Evolutionary conservation across 805 yeast species (phyloP), one percentile per base, ranked within the genome.

Genomic region (Clavispora carvajalis): DNA sequence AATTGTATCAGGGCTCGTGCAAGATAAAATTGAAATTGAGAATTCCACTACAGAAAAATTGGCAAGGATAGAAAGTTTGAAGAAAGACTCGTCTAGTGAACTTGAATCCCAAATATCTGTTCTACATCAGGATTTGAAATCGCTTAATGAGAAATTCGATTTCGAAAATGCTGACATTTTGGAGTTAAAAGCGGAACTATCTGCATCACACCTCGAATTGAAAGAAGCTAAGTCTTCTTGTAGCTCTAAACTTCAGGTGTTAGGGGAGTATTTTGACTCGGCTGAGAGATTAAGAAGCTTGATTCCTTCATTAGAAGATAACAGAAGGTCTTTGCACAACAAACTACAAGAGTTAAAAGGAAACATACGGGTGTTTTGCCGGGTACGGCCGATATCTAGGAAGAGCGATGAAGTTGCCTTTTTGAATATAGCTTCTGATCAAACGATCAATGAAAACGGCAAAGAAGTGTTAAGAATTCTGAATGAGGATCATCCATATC

Each of bases 301-400:
- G 23, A 57, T 81, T 8, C 55, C 71, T 0, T 57, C 60, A 16
- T 79, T 76, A 44, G 91, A 85, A 49, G 59, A 67, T 0, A 54
- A 66, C 26, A 68, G 96, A 45, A 66, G 96, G 8, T 53, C 62
- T 11, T 58, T 85, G 1, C 96, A 88, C 54, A 81, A 86, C 54
- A 71, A 69, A 46, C 65, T 91, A 5, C 96, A 89, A 59, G 95
- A 87, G 44, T 59, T 91, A 28, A 85, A 89, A 59, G 98, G 99
- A 1, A 93, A 88, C 53, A 89, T 93, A 24, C 65, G 98, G 35
- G 97, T 91, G 0, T 87, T 82, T 52, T 91, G 97, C 57, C 71
- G 99, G 28, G 71, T 91, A 5, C 71, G 95, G 40, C 96, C 96
- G 0, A 63, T 69, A 5, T 45, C 60, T 3, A 17, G 16, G 3